These are phyloP conservation scores for Claviceps pazoutovae DNA, from an alignment of 2,329 filamentous ascomycete species.

Conservation along the genomic window DNA sequence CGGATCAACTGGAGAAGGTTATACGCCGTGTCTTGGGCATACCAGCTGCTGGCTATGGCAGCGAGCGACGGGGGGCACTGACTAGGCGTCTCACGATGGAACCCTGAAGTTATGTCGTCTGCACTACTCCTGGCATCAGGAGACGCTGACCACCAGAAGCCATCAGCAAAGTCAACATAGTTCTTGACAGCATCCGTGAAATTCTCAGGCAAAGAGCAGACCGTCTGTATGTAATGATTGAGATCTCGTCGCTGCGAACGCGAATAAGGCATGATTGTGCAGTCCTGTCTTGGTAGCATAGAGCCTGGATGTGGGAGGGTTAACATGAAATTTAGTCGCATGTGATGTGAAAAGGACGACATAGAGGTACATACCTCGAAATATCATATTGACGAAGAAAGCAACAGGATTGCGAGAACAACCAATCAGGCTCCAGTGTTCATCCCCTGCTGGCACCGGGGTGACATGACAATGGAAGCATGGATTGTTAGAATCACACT, in stretches of 20 bases:
- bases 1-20: slow-evolving; percentile 39
- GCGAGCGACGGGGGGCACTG: slow-evolving; percentile 34
- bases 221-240: slow-evolving; percentile 36
- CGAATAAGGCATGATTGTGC: slow-evolving; percentile 37
- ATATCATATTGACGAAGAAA: slow-evolving; percentile 32
- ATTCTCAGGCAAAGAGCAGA: slow-evolving; percentile 28
- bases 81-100: slow-evolving; percentile 20
- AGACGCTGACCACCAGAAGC: slow-evolving; percentile 45
- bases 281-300: slow-evolving; percentile 32
- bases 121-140: slow-evolving; percentile 19
- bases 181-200: slow-evolving; percentile 27
- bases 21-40: slow-evolving; percentile 32
- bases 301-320: slow-evolving; percentile 19
- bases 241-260: slow-evolving; percentile 33
- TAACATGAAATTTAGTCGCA: not conserved
- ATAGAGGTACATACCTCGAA: slow-evolving; percentile 28
- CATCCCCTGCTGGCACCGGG: slow-evolving; percentile 22
- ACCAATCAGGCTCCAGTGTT: slow-evolving; percentile 35
- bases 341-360: not conserved
- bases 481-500: slow-evolving; percentile 39
- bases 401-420: slow-evolving; percentile 36
- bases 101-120: slow-evolving; percentile 7
- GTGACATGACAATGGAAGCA: slow-evolving; percentile 33
- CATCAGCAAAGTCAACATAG: slow-evolving; percentile 39
- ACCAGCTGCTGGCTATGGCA: slow-evolving; percentile 38